A percentile compares a stretch with the other conserved stretches of the same genome.
Conservation (phyloP, 75 land plant genomes). For the Ceratopteris richardii region DNA sequence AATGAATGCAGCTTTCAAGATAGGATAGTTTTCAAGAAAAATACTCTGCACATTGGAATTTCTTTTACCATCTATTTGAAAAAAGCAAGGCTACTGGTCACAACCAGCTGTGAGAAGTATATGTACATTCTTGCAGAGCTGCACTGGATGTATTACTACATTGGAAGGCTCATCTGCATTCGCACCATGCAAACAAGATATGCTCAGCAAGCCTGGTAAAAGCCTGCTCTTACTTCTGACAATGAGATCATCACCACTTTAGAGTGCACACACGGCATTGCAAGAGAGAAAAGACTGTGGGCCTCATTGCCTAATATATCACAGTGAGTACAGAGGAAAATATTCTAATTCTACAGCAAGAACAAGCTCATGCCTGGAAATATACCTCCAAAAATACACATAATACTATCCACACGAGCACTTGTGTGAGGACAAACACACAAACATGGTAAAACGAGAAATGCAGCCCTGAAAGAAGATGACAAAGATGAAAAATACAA, state of each 20-base stretch:
- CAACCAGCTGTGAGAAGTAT: constrained; percentile 68
- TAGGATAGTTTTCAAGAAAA: constrained; percentile 73
- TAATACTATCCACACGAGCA: too few species aligned
- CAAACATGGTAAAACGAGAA: too few species aligned
- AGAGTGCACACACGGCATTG: constrained; percentile 17
- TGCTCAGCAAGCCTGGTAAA: constrained; percentile 61
- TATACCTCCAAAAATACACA: too few species aligned
- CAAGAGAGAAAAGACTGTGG: too few species aligned
- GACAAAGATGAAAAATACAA: too few species aligned
- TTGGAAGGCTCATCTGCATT: constrained; percentile 59
- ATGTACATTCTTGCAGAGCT: constrained; percentile 76
- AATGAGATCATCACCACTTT: constrained; percentile 48
- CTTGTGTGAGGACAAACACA: too few species aligned
- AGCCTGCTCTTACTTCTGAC: constrained; percentile 41
- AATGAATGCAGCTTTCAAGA: constrained; percentile 70
- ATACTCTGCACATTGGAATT: constrained; percentile 79
- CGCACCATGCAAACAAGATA: constrained; percentile 59
- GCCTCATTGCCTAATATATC: too few species aligned
- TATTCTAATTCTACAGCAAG: too few species aligned
- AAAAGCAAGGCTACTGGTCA: constrained; percentile 61
- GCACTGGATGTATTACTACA: constrained; percentile 70
- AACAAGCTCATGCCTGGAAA: too few species aligned
- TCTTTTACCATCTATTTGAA: constrained; percentile 88
- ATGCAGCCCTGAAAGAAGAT: too few species aligned
- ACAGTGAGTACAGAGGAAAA: too few species aligned